These are phyloP conservation scores for Colletotrichum chrysophilum DNA, from an alignment of 2,329 filamentous ascomycete genomes.

Conservation along the genomic window DNA sequence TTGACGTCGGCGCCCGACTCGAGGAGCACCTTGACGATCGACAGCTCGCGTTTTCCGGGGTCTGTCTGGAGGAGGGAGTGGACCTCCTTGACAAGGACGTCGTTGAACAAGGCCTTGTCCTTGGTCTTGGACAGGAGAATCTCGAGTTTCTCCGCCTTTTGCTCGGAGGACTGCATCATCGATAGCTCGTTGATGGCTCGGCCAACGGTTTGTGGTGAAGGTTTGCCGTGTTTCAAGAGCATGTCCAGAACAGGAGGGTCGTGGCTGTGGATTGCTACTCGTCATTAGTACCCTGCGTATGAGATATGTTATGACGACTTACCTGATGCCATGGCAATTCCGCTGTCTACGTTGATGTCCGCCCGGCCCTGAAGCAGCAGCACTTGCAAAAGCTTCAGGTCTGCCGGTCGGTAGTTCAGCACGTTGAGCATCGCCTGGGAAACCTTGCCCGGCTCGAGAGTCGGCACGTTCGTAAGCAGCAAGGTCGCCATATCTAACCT, in stretches of 20 bases:
- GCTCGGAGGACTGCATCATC: slow-evolving; percentile 45
- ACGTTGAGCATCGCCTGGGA: slow-evolving; percentile 46
- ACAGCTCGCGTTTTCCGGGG: slow-evolving; percentile 41
- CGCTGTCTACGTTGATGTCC: slow-evolving; percentile 56
- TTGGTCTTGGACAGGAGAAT: slow-evolving; percentile 48
- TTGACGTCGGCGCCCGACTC: slow-evolving; percentile 61
- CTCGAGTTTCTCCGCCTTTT: slow-evolving; percentile 55
- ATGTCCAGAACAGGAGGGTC: slow-evolving; percentile 55
- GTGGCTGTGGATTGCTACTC: slow-evolving; percentile 43
- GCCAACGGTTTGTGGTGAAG: slow-evolving; percentile 47
- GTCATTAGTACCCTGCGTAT: neutral
- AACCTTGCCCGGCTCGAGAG: slow-evolving; percentile 45
- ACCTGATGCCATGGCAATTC: slow-evolving; percentile 45
- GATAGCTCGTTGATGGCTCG: slow-evolving; percentile 48
- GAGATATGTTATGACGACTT: neutral
- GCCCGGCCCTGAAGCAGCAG: slow-evolving; percentile 57
- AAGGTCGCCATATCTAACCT: slow-evolving; percentile 53
- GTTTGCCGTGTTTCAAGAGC: slow-evolving; percentile 50
- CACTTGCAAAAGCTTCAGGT: slow-evolving; percentile 53
- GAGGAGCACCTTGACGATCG: slow-evolving; percentile 52
- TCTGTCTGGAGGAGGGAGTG: slow-evolving; percentile 45
- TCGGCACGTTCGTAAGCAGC: slow-evolving; percentile 51
- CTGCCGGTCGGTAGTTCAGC: slow-evolving; percentile 50
- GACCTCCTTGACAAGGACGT: slow-evolving; percentile 57
- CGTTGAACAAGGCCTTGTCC: slow-evolving; percentile 47